Evolutionary conservation across 805 yeast genomes (phyloP).

Genomic region (Pichia paraexigua): DNA sequence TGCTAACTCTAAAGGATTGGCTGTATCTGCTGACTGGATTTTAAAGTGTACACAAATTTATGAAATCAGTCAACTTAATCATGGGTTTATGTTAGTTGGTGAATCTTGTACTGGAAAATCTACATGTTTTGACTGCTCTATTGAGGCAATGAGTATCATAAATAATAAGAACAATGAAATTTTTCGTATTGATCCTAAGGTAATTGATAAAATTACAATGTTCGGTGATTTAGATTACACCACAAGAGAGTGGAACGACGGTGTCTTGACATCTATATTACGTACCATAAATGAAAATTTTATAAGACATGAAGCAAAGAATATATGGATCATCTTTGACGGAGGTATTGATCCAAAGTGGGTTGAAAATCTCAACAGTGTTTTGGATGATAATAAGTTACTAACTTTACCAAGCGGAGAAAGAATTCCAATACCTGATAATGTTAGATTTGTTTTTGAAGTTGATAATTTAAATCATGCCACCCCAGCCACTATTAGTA

Average conservation of each 20-base stretch:
- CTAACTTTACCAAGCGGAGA: slow-evolving; percentile 89
- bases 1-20: slow-evolving; percentile 29
- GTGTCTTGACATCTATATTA: slow-evolving; percentile 62
- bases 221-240: slow-evolving; percentile 67
- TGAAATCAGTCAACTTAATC: slow-evolving; percentile 54
- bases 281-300: slow-evolving; percentile 48
- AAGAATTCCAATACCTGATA: slow-evolving; percentile 56
- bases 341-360: slow-evolving; percentile 92
- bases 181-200: slow-evolving; percentile 66
- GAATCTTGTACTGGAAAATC: slow-evolving; percentile 71
- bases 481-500: slow-evolving; percentile 85
- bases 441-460: slow-evolving; percentile 67
- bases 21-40: slow-evolving; percentile 36
- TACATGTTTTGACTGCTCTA: slow-evolving; percentile 39
- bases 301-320: slow-evolving; percentile 48
- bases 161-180: slow-evolving; percentile 23
- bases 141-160: slow-evolving; percentile 27
- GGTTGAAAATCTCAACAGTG: slow-evolving; percentile 87
- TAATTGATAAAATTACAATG: slow-evolving; percentile 52
- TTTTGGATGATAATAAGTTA: slow-evolving; percentile 77
- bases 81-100: slow-evolving; percentile 81
- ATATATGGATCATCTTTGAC: slow-evolving; percentile 78
- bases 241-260: slow-evolving; percentile 91
- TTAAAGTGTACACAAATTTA: slow-evolving; percentile 52
- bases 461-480: slow-evolving; percentile 57